Conservation (phyloP, 495 filamentous ascomycete species). For the Stereocaulon alpinum region DNA sequence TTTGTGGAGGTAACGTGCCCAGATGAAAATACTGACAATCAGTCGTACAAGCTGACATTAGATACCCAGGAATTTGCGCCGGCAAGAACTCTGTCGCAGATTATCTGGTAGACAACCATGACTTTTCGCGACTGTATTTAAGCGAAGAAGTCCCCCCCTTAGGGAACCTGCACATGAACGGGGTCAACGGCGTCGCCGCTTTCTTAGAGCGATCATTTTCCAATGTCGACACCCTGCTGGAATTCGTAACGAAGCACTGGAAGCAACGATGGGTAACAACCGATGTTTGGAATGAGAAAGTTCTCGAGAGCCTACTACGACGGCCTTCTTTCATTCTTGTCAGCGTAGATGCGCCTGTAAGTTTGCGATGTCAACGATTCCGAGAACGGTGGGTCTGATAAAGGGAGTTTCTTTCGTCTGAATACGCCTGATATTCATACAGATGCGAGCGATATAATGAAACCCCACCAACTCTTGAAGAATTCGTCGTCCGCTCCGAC, state of each 20-base stretch:
- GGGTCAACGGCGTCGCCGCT: slow-evolving; percentile 6
- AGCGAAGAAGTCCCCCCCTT: slow-evolving; percentile 1
- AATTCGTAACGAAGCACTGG: slow-evolving; percentile 82
- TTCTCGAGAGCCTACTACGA: slow-evolving; percentile 60
- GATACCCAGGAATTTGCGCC: slow-evolving; percentile 64
- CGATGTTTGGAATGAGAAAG: slow-evolving; percentile 56
- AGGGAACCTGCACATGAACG: slow-evolving; percentile 10
- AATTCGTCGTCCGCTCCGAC: slow-evolving; percentile 71
- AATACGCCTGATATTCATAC: neutral
- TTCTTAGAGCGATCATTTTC: slow-evolving; percentile 37
- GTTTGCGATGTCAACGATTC: slow-evolving; percentile 69
- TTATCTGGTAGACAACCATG: slow-evolving; percentile 67
- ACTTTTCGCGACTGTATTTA: slow-evolving; percentile 50
- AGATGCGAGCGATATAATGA: slow-evolving; percentile 14
- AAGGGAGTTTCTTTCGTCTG: neutral
- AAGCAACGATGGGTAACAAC: slow-evolving; percentile 72
- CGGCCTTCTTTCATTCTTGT: slow-evolving; percentile 90
- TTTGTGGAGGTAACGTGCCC: slow-evolving; percentile 65
- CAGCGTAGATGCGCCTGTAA: slow-evolving; percentile 81
- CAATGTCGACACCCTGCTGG: slow-evolving; percentile 52
- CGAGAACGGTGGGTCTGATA: slow-evolving; percentile 36
- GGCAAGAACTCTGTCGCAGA: slow-evolving; percentile 80
- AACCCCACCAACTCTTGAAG: slow-evolving; percentile 51
- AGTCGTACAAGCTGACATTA: slow-evolving; percentile 14
- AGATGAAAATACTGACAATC: neutral